A percentile compares a stretch with the other conserved stretches of the same genome.
Evolutionary conservation across 768 basidiomycete genomes (phyloP).

Genomic region (Trametes cinnabarina): DNA sequence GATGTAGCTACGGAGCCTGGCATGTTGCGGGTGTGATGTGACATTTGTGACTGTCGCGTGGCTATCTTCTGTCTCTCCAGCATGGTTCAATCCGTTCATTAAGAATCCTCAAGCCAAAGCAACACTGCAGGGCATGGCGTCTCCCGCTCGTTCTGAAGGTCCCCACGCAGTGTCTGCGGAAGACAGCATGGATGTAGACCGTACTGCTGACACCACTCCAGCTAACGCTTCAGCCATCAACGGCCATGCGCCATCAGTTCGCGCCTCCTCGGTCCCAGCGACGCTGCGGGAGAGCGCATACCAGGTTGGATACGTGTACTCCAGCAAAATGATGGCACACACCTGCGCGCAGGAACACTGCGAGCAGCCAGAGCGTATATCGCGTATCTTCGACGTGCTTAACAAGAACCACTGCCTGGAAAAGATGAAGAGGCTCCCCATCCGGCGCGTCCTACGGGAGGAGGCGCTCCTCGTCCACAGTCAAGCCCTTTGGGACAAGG

Average conservation of each 20-base stretch:
- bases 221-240: background rate
- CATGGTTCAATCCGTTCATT: no score
- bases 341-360: conserved; percentile 72
- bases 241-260: background rate
- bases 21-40: no score
- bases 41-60: no score
- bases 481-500: conserved; percentile 89
- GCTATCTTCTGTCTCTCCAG: no score
- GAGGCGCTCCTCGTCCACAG: conserved; percentile 91
- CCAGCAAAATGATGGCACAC: conserved; percentile 84
- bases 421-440: conserved; percentile 76
- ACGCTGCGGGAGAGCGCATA: conserved; percentile 7
- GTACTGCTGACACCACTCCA: background rate
- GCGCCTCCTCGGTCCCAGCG: conserved; percentile 10
- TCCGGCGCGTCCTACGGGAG: conserved; percentile 67
- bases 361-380: conserved; percentile 74
- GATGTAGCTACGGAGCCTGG: no score
- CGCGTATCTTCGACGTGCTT: conserved; percentile 67
- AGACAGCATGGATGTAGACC: background rate
- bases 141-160: no score
- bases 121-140: no score
- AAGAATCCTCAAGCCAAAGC: no score
- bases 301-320: conserved; percentile 87
- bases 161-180: no score
- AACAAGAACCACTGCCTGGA: conserved; percentile 54